A percentile compares a stretch with the other conserved stretches of the same genome.
These are phyloP conservation scores for Aleurites moluccanus DNA, from an alignment of 441 rosid genomes.

Conservation along the genomic window DNA sequence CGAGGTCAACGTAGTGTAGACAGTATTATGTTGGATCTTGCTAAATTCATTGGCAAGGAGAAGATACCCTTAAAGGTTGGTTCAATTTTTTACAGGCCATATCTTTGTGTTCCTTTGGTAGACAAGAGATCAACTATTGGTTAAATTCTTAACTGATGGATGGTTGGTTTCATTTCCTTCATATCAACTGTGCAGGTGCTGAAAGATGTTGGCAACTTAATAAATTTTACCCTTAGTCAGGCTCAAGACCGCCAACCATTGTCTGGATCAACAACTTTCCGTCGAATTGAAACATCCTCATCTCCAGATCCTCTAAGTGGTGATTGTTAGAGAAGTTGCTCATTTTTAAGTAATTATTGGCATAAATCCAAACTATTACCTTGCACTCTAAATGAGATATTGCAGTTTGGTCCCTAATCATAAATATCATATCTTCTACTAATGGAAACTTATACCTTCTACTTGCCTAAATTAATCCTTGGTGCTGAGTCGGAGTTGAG, in stretches of 20 bases:
- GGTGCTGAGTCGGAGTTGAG: neutral
- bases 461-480: neutral
- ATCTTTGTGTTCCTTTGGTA: neutral
- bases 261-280: conserved; percentile 81
- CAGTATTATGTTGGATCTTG: conserved; percentile 71
- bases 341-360: conserved; percentile 1
- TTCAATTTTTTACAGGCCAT: conserved; percentile 16
- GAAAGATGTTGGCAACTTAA: conserved; percentile 77
- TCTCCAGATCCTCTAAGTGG: conserved; percentile 81
- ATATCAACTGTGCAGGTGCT: conserved; percentile 55
- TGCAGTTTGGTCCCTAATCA: neutral
- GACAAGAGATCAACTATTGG: neutral
- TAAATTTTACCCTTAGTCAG: conserved; percentile 73
- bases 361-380: neutral
- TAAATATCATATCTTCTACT: too few species aligned
- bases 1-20: conserved; percentile 63
- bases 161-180: conserved; percentile 24
- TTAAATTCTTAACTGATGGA: neutral
- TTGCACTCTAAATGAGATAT: neutral
- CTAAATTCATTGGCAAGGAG: conserved; percentile 76
- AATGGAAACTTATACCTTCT: too few species aligned
- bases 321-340: conserved; percentile 31
- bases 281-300: conserved; percentile 65
- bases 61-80: conserved; percentile 89
- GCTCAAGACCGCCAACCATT: conserved; percentile 70